These are phyloP conservation scores for Nemania sp. DNA, from an alignment of 2,329 filamentous ascomycete genomes.

Conservation along the genomic window DNA sequence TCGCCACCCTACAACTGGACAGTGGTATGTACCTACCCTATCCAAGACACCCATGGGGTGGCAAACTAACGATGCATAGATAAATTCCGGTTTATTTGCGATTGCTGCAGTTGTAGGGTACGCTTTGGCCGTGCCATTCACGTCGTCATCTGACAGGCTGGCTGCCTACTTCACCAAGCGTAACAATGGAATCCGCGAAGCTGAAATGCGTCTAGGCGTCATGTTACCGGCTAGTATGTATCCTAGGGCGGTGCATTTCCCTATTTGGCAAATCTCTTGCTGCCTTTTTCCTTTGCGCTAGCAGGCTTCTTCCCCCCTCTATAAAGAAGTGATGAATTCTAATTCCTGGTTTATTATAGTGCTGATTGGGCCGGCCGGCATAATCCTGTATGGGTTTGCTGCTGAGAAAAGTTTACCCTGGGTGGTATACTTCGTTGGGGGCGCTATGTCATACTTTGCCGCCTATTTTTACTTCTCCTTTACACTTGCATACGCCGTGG, in stretches of 20 bases:
- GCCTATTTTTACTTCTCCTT: slow-evolving; percentile 69
- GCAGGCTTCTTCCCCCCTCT: slow-evolving; percentile 8
- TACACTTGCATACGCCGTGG: slow-evolving; percentile 71
- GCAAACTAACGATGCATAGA: slow-evolving; percentile 38
- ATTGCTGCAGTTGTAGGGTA: slow-evolving; percentile 55
- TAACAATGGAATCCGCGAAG: slow-evolving; percentile 57
- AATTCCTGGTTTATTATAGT: slow-evolving; percentile 34
- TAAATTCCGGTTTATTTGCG: slow-evolving; percentile 49
- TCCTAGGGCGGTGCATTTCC: slow-evolving; percentile 1
- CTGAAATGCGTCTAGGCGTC: slow-evolving; percentile 57
- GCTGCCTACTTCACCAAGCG: slow-evolving; percentile 55
- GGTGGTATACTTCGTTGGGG: slow-evolving; percentile 62
- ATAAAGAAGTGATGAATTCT: slow-evolving; percentile 3
- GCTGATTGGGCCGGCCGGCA: slow-evolving; percentile 52
- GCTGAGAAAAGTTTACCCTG: slow-evolving; percentile 57
- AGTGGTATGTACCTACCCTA: slow-evolving; percentile 48
- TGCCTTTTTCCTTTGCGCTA: background rate
- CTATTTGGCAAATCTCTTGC: background rate
- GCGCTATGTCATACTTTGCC: slow-evolving; percentile 62
- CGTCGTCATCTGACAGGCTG: slow-evolving; percentile 54
- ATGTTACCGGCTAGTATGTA: slow-evolving; percentile 49
- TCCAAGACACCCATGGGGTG: slow-evolving; percentile 1
- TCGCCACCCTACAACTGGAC: slow-evolving; percentile 58
- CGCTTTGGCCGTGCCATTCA: slow-evolving; percentile 54
- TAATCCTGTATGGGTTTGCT: slow-evolving; percentile 54